phyloP scores from a whole-genome alignment of 176 grass and related monocot genomes.

The Tuctoria greenei region DNA sequence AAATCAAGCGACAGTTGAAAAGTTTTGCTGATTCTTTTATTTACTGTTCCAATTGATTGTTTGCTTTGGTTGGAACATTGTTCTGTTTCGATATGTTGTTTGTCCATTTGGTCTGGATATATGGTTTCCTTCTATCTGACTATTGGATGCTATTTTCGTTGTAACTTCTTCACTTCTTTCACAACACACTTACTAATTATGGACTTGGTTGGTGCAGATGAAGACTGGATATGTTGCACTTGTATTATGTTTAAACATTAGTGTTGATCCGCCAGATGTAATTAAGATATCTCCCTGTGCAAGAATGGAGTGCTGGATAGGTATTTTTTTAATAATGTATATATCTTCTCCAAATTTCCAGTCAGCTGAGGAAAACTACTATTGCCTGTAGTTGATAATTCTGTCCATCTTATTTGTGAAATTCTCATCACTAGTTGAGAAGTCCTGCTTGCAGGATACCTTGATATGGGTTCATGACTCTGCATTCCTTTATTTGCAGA shows the following conservation, averaged over 20 bases:
- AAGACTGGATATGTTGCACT: slow-evolving; percentile 97
- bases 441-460: neutral
- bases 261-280: slow-evolving; percentile 94
- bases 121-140: neutral
- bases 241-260: slow-evolving; percentile 97
- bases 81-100: neutral
- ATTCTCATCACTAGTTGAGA: neutral
- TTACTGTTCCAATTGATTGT: slow-evolving; percentile 6
- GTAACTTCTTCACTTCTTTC: slow-evolving; percentile 5
- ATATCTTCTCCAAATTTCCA: slow-evolving; percentile 13
- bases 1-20: neutral
- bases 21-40: neutral
- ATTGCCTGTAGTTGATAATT: slow-evolving; percentile 20
- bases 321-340: slow-evolving; percentile 42
- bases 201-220: slow-evolving; percentile 72
- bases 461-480: slow-evolving; percentile 29
- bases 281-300: slow-evolving; percentile 99
- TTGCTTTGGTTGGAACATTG: neutral
- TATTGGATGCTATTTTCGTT: slow-evolving; percentile 13
- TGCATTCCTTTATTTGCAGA: slow-evolving; percentile 54
- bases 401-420: slow-evolving; percentile 16
- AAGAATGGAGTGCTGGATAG: slow-evolving; percentile 99
- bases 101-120: neutral
- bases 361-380: neutral
- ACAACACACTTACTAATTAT: slow-evolving; percentile 34